Evolutionary conservation across 2,329 filamentous ascomycete genomes (phyloP).

Genomic region (Verticillium nonalfalfae): DNA sequence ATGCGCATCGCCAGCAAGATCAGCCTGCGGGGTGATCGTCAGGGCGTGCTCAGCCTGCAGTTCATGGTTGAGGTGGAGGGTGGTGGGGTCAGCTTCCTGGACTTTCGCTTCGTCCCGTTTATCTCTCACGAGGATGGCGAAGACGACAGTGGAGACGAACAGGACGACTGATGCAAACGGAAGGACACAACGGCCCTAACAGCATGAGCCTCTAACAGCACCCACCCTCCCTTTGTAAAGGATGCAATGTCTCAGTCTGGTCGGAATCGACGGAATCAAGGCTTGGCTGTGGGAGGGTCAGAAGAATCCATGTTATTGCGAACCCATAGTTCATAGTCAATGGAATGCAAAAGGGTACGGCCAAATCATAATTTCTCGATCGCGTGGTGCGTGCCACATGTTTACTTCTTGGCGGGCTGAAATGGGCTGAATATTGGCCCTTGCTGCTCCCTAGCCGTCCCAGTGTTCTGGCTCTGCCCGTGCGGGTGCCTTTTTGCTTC

Average conservation of each 20-base stretch:
- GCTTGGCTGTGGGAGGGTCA: background rate
- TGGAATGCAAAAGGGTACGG: background rate
- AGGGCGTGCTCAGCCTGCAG: constrained; percentile 88
- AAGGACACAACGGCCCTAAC: background rate
- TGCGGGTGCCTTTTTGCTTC: background rate
- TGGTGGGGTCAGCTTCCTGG: constrained; percentile 64
- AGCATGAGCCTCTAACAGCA: no score
- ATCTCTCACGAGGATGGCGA: constrained; percentile 52
- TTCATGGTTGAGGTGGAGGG: constrained; percentile 90
- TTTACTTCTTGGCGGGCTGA: background rate
- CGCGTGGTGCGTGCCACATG: background rate
- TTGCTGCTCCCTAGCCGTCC: background rate
- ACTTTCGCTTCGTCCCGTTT: constrained; percentile 77
- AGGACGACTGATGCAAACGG: constrained; percentile 14
- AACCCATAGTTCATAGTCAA: background rate
- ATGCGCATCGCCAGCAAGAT: constrained; percentile 93
- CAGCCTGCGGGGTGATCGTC: constrained; percentile 77
- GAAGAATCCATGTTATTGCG: background rate
- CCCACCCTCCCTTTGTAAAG: background rate
- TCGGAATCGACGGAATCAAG: background rate
- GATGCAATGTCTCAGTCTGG: background rate
- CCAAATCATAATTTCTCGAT: background rate
- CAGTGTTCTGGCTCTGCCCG: background rate
- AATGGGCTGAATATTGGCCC: background rate
- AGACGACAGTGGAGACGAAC: constrained; percentile 31